phyloP scores from a whole-genome alignment of 73 alveolate genomes.

The Durusdinium trenchii region DNA sequence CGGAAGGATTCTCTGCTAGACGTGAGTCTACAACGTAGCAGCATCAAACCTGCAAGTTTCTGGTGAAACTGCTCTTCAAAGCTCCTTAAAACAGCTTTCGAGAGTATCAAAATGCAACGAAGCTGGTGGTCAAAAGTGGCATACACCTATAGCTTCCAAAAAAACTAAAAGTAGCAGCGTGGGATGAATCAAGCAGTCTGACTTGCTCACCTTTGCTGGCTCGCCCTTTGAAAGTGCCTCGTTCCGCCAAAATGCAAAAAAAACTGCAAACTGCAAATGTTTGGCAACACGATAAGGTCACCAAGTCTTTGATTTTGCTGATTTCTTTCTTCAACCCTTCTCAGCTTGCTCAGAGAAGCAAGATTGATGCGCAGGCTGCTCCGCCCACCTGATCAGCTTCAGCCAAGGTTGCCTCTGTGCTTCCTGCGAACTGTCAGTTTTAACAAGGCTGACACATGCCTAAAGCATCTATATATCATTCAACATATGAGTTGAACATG shows the following conservation, averaged over 20 bases:
- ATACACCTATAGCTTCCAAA: neutral
- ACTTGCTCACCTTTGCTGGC: conserved; percentile 56
- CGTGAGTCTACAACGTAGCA: too few species aligned
- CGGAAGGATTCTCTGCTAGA: too few species aligned
- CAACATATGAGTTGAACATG: neutral
- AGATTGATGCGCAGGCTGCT: neutral
- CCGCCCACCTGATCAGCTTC: conserved; percentile 60
- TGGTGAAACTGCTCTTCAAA: too few species aligned
- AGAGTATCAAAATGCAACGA: too few species aligned
- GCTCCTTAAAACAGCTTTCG: too few species aligned
- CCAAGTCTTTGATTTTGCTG: neutral
- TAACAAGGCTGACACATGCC: neutral
- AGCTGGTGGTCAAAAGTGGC: neutral
- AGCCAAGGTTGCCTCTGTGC: conserved; percentile 59
- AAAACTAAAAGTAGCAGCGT: neutral
- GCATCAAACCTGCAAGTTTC: too few species aligned
- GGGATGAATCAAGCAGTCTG: neutral
- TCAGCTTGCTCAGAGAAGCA: neutral
- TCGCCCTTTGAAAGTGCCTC: conserved; percentile 50
- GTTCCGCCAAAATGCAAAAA: neutral
- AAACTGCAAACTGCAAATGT: neutral
- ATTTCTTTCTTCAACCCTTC: neutral
- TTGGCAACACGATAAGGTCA: neutral
- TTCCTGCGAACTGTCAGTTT: conserved; percentile 34
- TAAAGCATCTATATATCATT: neutral